A percentile compares a stretch with the other conserved stretches of the same genome.
phyloP scores from a whole-genome alignment of 2,329 filamentous ascomycete genomes.

The Trichophyton verrucosum region DNA sequence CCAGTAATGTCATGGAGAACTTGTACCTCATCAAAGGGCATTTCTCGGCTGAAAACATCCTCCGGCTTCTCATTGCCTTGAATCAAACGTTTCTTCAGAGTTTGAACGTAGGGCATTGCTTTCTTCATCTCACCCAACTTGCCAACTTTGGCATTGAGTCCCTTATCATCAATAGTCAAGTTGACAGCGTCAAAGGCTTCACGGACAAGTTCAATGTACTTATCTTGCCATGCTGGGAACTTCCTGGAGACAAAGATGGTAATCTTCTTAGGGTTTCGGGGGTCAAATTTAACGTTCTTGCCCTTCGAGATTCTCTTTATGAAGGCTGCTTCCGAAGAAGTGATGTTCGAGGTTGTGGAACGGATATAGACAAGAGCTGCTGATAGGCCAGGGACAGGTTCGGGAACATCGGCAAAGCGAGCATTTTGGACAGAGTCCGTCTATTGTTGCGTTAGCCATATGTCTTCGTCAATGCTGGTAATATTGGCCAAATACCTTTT shows the following conservation, averaged over 20 bases:
- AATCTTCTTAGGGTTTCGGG: slow-evolving; percentile 82
- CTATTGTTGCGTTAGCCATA: slow-evolving; percentile 25
- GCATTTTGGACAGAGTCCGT: slow-evolving; percentile 65
- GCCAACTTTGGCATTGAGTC: slow-evolving; percentile 61
- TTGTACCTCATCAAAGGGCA: slow-evolving; percentile 73
- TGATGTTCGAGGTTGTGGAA: slow-evolving; percentile 62
- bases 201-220: slow-evolving; percentile 70
- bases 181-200: slow-evolving; percentile 53
- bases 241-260: slow-evolving; percentile 69
- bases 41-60: slow-evolving; percentile 66
- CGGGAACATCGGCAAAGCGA: slow-evolving; percentile 57
- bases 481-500: slow-evolving; percentile 38
- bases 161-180: slow-evolving; percentile 64
- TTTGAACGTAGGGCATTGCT: slow-evolving; percentile 92
- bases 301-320: slow-evolving; percentile 87
- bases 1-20: slow-evolving; percentile 67
- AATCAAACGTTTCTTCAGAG: slow-evolving; percentile 69
- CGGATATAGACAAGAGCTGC: slow-evolving; percentile 76
- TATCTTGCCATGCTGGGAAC: slow-evolving; percentile 84
- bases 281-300: slow-evolving; percentile 73
- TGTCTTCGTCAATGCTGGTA: neutral
- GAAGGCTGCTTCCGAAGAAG: slow-evolving; percentile 61
- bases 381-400: slow-evolving; percentile 53
- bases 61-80: slow-evolving; percentile 50
- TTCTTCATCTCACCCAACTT: slow-evolving; percentile 82